Evolutionary conservation across 495 filamentous ascomycete species (phyloP).

Genomic region (Penicillium paradoxum): DNA sequence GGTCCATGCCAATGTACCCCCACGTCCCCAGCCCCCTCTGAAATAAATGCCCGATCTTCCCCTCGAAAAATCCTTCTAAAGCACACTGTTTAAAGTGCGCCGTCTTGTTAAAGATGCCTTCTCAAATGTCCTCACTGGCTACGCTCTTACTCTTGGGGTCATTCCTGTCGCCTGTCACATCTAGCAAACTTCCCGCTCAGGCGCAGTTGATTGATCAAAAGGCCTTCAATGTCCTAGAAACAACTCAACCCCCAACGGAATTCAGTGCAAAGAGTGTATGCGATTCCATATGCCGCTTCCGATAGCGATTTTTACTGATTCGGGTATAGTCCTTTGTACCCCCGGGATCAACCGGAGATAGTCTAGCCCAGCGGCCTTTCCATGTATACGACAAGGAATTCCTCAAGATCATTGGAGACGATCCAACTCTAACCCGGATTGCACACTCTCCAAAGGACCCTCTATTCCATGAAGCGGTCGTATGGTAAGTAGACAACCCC

Average conservation of each 20-base stretch:
- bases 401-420: constrained; percentile 14
- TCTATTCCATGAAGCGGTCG: constrained; percentile 48
- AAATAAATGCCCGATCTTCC: not conserved
- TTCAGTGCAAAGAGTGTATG: constrained; percentile 19
- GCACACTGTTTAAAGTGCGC: no score
- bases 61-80: not conserved
- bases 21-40: not conserved
- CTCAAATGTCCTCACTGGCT: not conserved
- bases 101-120: not conserved
- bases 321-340: constrained; percentile 15
- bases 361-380: constrained; percentile 26
- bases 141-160: not conserved
- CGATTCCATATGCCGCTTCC: not conserved
- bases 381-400: constrained; percentile 22
- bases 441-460: constrained; percentile 29
- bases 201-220: constrained; percentile 18
- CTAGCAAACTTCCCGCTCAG: constrained; percentile 11
- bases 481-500: constrained; percentile 36
- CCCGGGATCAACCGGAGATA: constrained; percentile 16
- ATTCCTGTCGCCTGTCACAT: not conserved
- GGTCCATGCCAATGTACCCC: not conserved
- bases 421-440: constrained; percentile 18
- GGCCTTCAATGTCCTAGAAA: constrained; percentile 18
- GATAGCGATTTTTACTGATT: not conserved
- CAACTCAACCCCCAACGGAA: constrained; percentile 10